Evolutionary conservation across 225 moss, liverwort and hornwort genomes (phyloP), one percentile per base, ranked within the genome.

Genomic region (Antitrichia curtipendula): DNA sequence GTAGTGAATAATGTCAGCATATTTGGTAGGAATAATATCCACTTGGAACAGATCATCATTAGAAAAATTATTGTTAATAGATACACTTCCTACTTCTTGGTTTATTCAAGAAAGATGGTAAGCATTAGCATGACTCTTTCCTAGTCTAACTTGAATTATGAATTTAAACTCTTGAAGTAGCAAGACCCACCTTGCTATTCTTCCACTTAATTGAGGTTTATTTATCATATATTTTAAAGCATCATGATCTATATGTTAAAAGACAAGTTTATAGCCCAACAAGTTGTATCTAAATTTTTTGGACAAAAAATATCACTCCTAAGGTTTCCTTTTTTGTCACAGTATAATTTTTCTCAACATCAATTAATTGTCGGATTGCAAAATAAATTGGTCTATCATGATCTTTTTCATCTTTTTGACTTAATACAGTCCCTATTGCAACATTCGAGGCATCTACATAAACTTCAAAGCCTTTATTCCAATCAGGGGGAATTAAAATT

Each of bases 291-390:
- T 2, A 72, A 72, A 47, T 6, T 45, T n/a, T 72, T 72, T 72
- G 16, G 3, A 72, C 15, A 7, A 6, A 29, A 6, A 24, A 72
- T 15, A 47, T 72, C 28, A 45, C 29, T 45, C 45, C 29, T 28
- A 47, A 47, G 0, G 72, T 16, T 17, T 45, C 0, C 3, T 16
- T 45, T 72, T 45, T 2, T 8, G 13, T 41, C 8, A 45, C 9
- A 27, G 6, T 43, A 10, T 72, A 72, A 0, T 72, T 45, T 1
- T 24, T 41, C 17, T 72, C 9, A 9, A 1, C 7, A 8, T 5
- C 1, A 0, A 5, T 45, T 7, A 72, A 9, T 6, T 72, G 9
- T 1, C 29, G 0, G 8, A 6, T 45, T 45, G 45, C 45, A 45
- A 45, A 45, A 45, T 45, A 45, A 8, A 45, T 45, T 45, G 45